phyloP scores from a whole-genome alignment of 495 filamentous ascomycete species.

The Podospora pseudoanserina region DNA sequence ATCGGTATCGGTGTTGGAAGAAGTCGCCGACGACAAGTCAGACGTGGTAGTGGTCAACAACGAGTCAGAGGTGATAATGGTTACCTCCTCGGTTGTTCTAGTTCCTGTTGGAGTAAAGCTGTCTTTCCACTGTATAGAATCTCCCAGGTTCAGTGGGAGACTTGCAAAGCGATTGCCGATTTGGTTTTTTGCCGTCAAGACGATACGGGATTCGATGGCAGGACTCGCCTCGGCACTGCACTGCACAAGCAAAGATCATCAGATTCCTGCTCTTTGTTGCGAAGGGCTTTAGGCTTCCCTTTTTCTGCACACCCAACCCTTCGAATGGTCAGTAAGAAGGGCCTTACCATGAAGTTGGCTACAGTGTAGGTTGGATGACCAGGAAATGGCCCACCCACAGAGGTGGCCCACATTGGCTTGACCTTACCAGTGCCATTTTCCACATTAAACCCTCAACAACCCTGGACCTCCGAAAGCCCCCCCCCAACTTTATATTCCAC shows the following conservation, averaged over 20 bases:
- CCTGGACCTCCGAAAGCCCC: too few species aligned
- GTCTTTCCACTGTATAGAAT: slow-evolving; percentile 28
- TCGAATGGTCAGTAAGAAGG: neutral
- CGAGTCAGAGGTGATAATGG: neutral
- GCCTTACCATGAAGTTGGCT: neutral
- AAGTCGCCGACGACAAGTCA: neutral
- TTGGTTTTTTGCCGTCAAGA: slow-evolving; percentile 8
- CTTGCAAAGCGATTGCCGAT: slow-evolving; percentile 15
- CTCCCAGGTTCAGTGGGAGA: slow-evolving; percentile 26
- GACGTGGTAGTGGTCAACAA: neutral
- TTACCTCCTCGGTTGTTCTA: neutral
- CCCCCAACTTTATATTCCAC: too few species aligned
- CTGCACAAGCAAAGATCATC: slow-evolving; percentile 21
- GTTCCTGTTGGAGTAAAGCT: slow-evolving; percentile 18
- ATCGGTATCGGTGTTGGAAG: neutral
- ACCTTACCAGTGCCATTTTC: too few species aligned
- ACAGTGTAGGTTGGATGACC: neutral
- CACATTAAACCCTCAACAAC: too few species aligned
- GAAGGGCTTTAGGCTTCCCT: slow-evolving; percentile 5
- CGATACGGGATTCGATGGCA: slow-evolving; percentile 24
- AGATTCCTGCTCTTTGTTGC: slow-evolving; percentile 7
- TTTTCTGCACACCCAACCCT: slow-evolving; percentile 22
- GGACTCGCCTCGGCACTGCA: slow-evolving; percentile 18
- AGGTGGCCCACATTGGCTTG: too few species aligned
- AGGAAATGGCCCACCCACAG: too few species aligned